Evolutionary conservation across 352 stramenopile species (phyloP).

Genomic region (Peronospora destructor): DNA sequence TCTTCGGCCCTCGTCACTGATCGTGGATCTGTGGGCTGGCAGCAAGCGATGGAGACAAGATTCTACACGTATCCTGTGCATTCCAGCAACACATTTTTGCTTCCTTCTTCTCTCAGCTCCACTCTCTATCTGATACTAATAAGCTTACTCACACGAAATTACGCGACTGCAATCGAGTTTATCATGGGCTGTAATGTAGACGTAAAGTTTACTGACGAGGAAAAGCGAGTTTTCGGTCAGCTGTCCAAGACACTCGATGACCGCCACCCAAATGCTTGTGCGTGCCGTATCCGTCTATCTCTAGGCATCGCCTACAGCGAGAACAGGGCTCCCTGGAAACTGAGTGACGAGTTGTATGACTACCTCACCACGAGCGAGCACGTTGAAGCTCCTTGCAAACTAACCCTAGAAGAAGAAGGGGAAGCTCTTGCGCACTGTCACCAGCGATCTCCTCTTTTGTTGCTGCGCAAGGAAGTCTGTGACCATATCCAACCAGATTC

Average conservation of each 20-base stretch:
- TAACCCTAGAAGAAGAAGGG: slow-evolving; percentile 92
- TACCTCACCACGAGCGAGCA: slow-evolving; percentile 88
- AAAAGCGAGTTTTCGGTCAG: slow-evolving; percentile 96
- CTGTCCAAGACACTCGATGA: slow-evolving; percentile 92
- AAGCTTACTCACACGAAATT: slow-evolving; percentile 93
- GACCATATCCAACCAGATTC: slow-evolving; percentile 35
- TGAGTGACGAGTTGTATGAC: slow-evolving; percentile 67
- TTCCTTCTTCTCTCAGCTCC: slow-evolving; percentile 93
- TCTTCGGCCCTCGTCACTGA: slow-evolving; percentile 71
- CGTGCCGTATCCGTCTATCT: slow-evolving; percentile 88
- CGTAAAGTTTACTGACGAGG: slow-evolving; percentile 91
- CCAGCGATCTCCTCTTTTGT: slow-evolving; percentile 57
- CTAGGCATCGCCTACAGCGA: slow-evolving; percentile 86
- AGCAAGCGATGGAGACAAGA: slow-evolving; percentile 86
- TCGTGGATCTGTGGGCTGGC: slow-evolving; percentile 69
- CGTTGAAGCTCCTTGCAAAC: slow-evolving; percentile 89
- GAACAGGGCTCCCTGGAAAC: slow-evolving; percentile 87
- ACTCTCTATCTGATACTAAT: slow-evolving; percentile 97
- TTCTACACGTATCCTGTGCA: slow-evolving; percentile 98
- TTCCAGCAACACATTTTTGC: slow-evolving; percentile 91
- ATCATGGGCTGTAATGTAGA: slow-evolving; percentile 95
- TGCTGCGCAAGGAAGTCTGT: slow-evolving; percentile 62
- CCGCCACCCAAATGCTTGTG: slow-evolving; percentile 92
- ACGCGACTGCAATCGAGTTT: slow-evolving; percentile 92
- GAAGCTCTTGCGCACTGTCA: slow-evolving; percentile 81